Base-by-base conservation (phyloP, 2,329 filamentous ascomycete genomes). In the Zarea fungicola region DNA sequence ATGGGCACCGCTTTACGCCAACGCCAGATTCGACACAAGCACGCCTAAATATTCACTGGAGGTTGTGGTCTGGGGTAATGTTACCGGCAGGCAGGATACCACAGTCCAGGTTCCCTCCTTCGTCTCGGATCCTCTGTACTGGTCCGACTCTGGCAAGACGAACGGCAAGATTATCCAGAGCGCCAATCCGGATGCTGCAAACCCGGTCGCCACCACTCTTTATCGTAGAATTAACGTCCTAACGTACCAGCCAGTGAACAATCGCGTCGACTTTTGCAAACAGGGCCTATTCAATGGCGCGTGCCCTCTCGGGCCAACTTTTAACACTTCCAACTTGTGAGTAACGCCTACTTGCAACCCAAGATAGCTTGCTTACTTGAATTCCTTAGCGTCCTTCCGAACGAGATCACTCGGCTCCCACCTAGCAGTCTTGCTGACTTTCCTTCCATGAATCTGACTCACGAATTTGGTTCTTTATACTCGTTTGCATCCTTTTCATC, bases 21-120 rank as follows among this genome's bases (percentile, higher is more conserved):
- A 87, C 59, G 92, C 88, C 49, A 69, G 71, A 18, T 95, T 95
- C 71, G 78, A 89, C 58, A 75, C 78, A 23, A 65, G 71, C 13
- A 70, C 78, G 54, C 64, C 78, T 5, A 75, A 71, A 43, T 81
- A 91, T 61, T 80, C 76, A 34, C 74, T 99, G 42, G 82, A 80
- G 54, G 72, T 96, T 48, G 93, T 83, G 2, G 78, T 96, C 40
- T 97, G 89, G 72, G 92, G 91, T 44, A 96, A 97, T 66, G 89
- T 97, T 25, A 87, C 85, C 8, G 93, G 93, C 40, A 81, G 84
- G 43, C 75, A 78, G 37, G 73, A 74, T 3, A 62, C 68, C 11
- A 70, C 72, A n/a, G 52, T 67, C 3, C 78, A 89, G 46, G 89
- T 89, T 28, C 59, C 78, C 1, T 67, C 76, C 16, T 22, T 36